A percentile compares a stretch with the other conserved stretches of the same genome.
Conservation (phyloP, 2,329 filamentous ascomycete genomes). For the Colletotrichum sp. region DNA sequence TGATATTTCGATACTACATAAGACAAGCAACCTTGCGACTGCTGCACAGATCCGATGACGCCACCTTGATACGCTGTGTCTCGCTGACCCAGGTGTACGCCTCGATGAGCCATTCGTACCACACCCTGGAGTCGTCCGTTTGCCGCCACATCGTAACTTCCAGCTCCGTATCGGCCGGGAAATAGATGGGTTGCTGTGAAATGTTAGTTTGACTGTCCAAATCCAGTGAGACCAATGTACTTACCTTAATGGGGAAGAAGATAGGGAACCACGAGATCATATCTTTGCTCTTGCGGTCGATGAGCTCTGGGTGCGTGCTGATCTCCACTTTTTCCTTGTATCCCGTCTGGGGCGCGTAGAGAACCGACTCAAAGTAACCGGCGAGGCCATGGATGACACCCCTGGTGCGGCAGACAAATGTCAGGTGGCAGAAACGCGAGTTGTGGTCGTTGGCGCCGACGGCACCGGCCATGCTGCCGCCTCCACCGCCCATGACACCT, state of each 20-base stretch:
- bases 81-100: constrained; percentile 72
- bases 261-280: constrained; percentile 99
- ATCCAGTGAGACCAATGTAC: constrained; percentile 26
- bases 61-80: constrained; percentile 69
- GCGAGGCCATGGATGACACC: constrained; percentile 90
- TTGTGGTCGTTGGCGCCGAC: constrained; percentile 93
- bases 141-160: constrained; percentile 95
- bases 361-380: constrained; percentile 96
- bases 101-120: constrained; percentile 98
- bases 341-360: constrained; percentile 68
- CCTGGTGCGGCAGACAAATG: constrained; percentile 78
- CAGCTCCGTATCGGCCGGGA: constrained; percentile 84
- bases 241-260: constrained; percentile 92
- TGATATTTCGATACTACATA: constrained; percentile 54
- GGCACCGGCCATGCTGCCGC: constrained; percentile 75
- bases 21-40: constrained; percentile 73
- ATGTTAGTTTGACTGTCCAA: neutral
- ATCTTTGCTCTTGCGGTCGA: constrained; percentile 90
- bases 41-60: constrained; percentile 69
- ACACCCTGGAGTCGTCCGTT: constrained; percentile 93
- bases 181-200: constrained; percentile 79
- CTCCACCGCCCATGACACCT: constrained; percentile 69
- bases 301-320: constrained; percentile 90
- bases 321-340: constrained; percentile 73
- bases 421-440: constrained; percentile 76